Evolutionary conservation across 495 filamentous ascomycete species (phyloP), one percentile per base, ranked within the genome.

Genomic region (Ascodesmis nigricans): DNA sequence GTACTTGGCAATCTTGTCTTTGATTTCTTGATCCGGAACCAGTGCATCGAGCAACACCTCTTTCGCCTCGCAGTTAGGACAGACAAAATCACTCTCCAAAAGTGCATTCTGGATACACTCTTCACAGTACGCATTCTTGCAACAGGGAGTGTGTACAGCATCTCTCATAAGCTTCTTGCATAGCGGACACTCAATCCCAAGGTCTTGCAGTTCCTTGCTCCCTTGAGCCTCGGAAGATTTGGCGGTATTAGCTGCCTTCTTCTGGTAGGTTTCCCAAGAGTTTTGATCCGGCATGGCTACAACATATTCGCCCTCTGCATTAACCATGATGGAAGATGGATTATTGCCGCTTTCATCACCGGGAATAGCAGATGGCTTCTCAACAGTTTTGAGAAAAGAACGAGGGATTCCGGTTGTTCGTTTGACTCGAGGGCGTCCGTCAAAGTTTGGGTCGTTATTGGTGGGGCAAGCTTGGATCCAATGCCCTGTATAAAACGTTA

Each of bases 381-480:
- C 84, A 21, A 99, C 72, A 16, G 77, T 87, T 54, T 81, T 87
- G 34, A 95, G 64, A 47, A 93, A 81, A 3, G 82, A 91, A 40
- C 75, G 69, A 14, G 87, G 87, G 40, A 99, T 95, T 36, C 87
- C 87, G 10, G 87, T 95, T 8, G 90, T 92, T 31, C 87, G 70
- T 61, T 91, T 92, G 31, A 95, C 74, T 30, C 81, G 70, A 30
- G 81, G 79, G 19, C 76, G 74, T 40, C 78, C 77, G 55, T 95
- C 84, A 48, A 77, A 95, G 27, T 79, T 80, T 2, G 90, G 84
- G 46, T 99, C 84, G 53, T 91, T 78, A 52, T 99, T 99, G 10
- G 87, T 99, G 11, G 87, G 87, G 42, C 87, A 97, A 7, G 71
- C 69, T 57, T 93, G 80, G 35, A 99, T 99, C 82, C 84, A 95